Evolutionary conservation across 2,329 filamentous ascomycete genomes (phyloP).

Genomic region (Phialocephala sp.): DNA sequence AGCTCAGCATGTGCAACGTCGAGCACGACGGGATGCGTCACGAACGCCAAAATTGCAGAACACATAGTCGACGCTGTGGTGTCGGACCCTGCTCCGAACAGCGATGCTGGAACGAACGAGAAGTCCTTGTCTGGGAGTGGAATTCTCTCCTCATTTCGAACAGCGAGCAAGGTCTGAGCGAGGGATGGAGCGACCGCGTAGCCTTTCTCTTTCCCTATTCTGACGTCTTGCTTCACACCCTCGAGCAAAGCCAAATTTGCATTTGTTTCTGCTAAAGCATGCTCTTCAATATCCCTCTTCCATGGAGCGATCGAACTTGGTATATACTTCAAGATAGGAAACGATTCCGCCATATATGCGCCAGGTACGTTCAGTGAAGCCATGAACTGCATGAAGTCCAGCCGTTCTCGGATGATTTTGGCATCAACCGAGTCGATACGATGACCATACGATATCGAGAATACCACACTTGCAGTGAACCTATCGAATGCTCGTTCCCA

Average conservation of each 20-base stretch:
- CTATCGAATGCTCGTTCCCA: constrained; percentile 55
- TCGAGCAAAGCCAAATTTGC: constrained; percentile 38
- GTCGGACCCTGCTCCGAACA: constrained; percentile 48
- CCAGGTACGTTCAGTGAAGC: constrained; percentile 52
- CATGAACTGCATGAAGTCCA: constrained; percentile 55
- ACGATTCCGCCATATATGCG: constrained; percentile 45
- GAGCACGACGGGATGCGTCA: constrained; percentile 47
- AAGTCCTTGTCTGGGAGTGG: constrained; percentile 38
- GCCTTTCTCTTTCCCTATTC: constrained; percentile 34
- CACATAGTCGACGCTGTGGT: constrained; percentile 45
- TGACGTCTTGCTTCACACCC: constrained; percentile 41
- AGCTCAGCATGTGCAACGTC: constrained; percentile 49
- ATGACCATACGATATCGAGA: constrained; percentile 57
- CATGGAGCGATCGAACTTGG: constrained; percentile 41
- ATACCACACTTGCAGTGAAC: constrained; percentile 55
- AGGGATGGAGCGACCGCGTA: constrained; percentile 43
- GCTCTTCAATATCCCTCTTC: constrained; percentile 33
- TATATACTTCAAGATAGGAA: constrained; percentile 42
- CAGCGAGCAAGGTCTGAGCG: constrained; percentile 39
- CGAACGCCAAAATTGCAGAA: constrained; percentile 45
- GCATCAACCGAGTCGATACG: constrained; percentile 54
- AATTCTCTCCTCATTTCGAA: constrained; percentile 36
- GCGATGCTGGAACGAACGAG: constrained; percentile 42
- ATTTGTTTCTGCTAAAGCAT: constrained; percentile 31
- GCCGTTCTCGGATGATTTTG: constrained; percentile 52